These are phyloP conservation scores for Camelina laxa DNA, from an alignment of 345 rosid genomes.

Conservation along the genomic window DNA sequence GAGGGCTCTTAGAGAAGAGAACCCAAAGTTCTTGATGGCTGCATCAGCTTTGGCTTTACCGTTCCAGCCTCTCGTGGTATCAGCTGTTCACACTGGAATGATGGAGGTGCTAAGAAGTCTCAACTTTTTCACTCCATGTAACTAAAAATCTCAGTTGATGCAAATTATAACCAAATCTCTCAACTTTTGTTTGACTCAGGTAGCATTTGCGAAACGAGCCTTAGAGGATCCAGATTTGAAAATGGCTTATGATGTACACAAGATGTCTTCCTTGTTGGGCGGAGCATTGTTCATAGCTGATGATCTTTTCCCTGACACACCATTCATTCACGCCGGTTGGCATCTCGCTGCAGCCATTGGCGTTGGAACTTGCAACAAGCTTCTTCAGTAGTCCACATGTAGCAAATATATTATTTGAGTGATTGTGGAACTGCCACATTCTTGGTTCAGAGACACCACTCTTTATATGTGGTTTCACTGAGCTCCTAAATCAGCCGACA, in stretches of 20 bases:
- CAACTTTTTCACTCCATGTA: neutral
- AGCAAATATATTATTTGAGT: slow-evolving; percentile 10
- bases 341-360: slow-evolving; percentile 98
- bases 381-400: slow-evolving; percentile 61
- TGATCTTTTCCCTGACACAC: slow-evolving; percentile 72
- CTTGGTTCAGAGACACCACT: slow-evolving; percentile 32
- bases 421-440: slow-evolving; percentile 41
- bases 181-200: slow-evolving; percentile 45
- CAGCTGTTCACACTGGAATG: slow-evolving; percentile 92
- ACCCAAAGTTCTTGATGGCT: slow-evolving; percentile 90
- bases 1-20: slow-evolving; percentile 80
- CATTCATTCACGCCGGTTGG: slow-evolving; percentile 97
- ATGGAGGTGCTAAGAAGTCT: slow-evolving; percentile 69
- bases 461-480: neutral
- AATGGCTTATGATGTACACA: slow-evolving; percentile 72
- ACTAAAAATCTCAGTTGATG: neutral
- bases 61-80: slow-evolving; percentile 90
- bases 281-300: slow-evolving; percentile 92
- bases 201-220: slow-evolving; percentile 84
- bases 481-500: slow-evolving; percentile 10
- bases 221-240: slow-evolving; percentile 79
- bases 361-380: slow-evolving; percentile 88
- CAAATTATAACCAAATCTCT: slow-evolving; percentile 19
- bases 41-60: slow-evolving; percentile 79
- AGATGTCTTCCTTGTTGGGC: slow-evolving; percentile 72